Evolutionary conservation across 805 yeast species (phyloP).

Genomic region (Myxozyma nipponensis): DNA sequence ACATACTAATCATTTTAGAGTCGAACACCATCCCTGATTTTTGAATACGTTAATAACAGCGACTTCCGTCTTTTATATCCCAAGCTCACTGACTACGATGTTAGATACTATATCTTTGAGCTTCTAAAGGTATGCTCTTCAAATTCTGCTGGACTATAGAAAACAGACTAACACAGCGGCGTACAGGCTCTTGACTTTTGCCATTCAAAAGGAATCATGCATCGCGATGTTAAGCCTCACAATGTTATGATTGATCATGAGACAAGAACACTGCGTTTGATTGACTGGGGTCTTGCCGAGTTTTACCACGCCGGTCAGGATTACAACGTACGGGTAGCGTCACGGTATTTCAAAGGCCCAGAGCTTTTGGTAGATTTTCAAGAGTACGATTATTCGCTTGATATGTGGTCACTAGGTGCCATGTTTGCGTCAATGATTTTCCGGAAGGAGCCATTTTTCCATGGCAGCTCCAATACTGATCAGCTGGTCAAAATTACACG

Average conservation of each 20-base stretch:
- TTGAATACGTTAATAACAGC: constrained; percentile 77
- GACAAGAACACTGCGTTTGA: constrained; percentile 62
- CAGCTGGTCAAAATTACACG: constrained; percentile 86
- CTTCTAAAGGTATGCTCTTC: constrained; percentile 45
- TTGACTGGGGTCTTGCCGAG: constrained; percentile 96
- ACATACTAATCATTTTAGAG: constrained; percentile 31
- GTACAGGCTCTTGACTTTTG: constrained; percentile 73
- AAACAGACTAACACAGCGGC: background rate
- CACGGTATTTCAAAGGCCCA: constrained; percentile 90
- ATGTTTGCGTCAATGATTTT: constrained; percentile 88
- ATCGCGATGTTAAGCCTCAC: constrained; percentile 93
- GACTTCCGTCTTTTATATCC: constrained; percentile 82
- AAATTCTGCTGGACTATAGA: background rate
- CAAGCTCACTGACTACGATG: constrained; percentile 66
- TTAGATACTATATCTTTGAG: constrained; percentile 78
- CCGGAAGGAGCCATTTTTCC: constrained; percentile 87
- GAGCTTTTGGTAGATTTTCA: constrained; percentile 81
- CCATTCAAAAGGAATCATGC: constrained; percentile 94
- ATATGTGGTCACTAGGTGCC: constrained; percentile 92
- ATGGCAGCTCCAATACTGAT: constrained; percentile 86
- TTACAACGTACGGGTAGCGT: constrained; percentile 90
- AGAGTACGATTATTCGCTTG: constrained; percentile 86
- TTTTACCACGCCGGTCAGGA: constrained; percentile 86
- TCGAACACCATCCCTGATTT: constrained; percentile 81
- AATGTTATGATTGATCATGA: constrained; percentile 91